Conservation (phyloP, 164 flowering plant species). For the Kalanchoe fedtschenkoi region DNA sequence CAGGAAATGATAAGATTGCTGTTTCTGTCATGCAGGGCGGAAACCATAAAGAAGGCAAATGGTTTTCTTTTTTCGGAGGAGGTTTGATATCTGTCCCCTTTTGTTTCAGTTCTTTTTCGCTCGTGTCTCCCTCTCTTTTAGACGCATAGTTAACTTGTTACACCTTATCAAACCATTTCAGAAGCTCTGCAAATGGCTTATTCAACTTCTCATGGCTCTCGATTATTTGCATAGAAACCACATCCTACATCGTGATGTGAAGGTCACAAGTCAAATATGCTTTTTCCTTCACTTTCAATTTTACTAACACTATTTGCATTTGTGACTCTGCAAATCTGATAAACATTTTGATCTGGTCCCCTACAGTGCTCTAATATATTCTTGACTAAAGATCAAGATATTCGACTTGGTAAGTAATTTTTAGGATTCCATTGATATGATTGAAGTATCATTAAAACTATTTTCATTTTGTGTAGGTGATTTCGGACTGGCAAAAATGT, state of each 20-base stretch:
- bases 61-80: slow-evolving; percentile 74
- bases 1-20: background rate
- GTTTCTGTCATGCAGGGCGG: slow-evolving; percentile 51
- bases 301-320: slow-evolving; percentile 14
- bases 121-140: background rate
- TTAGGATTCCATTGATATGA: background rate
- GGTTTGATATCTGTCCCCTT: slow-evolving; percentile 25
- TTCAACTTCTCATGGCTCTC: slow-evolving; percentile 90
- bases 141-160: slow-evolving; percentile 3
- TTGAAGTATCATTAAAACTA: background rate
- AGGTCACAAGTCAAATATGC: slow-evolving; percentile 57
- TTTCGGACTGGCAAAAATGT: slow-evolving; percentile 95
- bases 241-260: slow-evolving; percentile 98
- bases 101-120: background rate
- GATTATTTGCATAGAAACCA: slow-evolving; percentile 88
- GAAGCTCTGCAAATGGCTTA: slow-evolving; percentile 97
- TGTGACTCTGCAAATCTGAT: background rate
- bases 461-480: slow-evolving; percentile 52
- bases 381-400: slow-evolving; percentile 83
- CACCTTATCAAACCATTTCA: slow-evolving; percentile 19
- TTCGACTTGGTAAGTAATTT: slow-evolving; percentile 66
- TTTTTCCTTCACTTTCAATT: background rate
- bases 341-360: slow-evolving; percentile 9
- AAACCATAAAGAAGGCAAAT: slow-evolving; percentile 69
- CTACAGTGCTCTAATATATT: slow-evolving; percentile 96